phyloP scores from a whole-genome alignment of 2,329 filamentous ascomycete species.

The Alternaria sp. region DNA sequence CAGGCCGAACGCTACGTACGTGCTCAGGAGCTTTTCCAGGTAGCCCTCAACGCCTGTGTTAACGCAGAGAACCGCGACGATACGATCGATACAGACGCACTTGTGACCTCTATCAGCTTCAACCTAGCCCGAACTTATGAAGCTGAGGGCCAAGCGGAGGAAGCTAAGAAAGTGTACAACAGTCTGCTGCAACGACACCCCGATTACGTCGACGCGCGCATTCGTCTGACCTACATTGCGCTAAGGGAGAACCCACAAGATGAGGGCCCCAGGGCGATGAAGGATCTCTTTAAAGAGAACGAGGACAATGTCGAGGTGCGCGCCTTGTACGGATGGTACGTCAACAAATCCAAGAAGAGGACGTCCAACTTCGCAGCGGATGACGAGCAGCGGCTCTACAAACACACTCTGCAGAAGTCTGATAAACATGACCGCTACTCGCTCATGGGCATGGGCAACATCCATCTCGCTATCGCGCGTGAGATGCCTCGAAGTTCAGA shows the following conservation, averaged over 20 bases:
- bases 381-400: conserved; percentile 91
- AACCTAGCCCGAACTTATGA: conserved; percentile 96
- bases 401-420: conserved; percentile 85
- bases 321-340: conserved; percentile 93
- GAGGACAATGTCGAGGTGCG: conserved; percentile 89
- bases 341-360: conserved; percentile 87
- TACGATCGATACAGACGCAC: conserved; percentile 83
- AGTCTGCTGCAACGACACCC: conserved; percentile 83
- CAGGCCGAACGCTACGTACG: conserved; percentile 82
- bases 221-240: conserved; percentile 89
- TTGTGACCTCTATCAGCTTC: conserved; percentile 96
- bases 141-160: conserved; percentile 78
- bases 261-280: conserved; percentile 85
- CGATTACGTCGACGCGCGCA: conserved; percentile 92
- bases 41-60: conserved; percentile 87
- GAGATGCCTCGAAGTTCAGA: conserved; percentile 95
- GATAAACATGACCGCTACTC: conserved; percentile 99
- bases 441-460: conserved; percentile 94
- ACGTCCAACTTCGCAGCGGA: conserved; percentile 85
- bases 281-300: conserved; percentile 85
- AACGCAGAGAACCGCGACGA: conserved; percentile 79
- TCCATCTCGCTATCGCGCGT: conserved; percentile 86
- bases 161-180: conserved; percentile 89
- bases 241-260: conserved; percentile 82
- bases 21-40: conserved; percentile 88